phyloP scores from a whole-genome alignment of 805 yeast species.

The Metschnikowia peoriensis region DNA sequence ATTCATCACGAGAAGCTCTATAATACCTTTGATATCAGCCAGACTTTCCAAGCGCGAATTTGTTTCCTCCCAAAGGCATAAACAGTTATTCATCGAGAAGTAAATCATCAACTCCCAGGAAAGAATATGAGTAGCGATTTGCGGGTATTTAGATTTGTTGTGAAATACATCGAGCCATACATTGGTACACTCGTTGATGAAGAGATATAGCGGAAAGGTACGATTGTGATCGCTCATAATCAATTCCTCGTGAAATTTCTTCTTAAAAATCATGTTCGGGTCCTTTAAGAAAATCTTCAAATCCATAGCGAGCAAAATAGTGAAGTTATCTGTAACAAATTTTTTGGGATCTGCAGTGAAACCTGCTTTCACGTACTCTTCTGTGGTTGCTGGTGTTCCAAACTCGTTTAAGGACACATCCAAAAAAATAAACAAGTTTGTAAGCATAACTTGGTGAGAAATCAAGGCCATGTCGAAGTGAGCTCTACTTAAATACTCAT shows the following conservation, averaged over 20 bases:
- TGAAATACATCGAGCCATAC: conserved; percentile 38
- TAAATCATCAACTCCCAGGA: conserved; percentile 56
- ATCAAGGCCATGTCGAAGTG: conserved; percentile 37
- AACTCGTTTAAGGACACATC: conserved; percentile 42
- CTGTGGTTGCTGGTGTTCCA: conserved; percentile 41
- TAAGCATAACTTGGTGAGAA: conserved; percentile 41
- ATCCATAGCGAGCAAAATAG: conserved; percentile 53
- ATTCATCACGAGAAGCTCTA: conserved; percentile 41
- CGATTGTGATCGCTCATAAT: conserved; percentile 54
- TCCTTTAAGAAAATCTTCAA: conserved; percentile 53
- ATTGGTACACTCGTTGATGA: conserved; percentile 33
- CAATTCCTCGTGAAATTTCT: conserved; percentile 60
- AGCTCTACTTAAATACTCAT: conserved; percentile 33
- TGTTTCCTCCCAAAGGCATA: conserved; percentile 65
- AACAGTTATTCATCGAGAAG: conserved; percentile 53
- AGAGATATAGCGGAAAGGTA: conserved; percentile 49
- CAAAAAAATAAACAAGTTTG: conserved; percentile 37
- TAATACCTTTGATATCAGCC: conserved; percentile 52
- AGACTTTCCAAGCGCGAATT: conserved; percentile 43
- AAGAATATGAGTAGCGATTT: conserved; percentile 40
- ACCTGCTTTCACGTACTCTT: conserved; percentile 47
- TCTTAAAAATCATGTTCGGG: conserved; percentile 59
- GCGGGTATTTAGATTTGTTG: conserved; percentile 31
- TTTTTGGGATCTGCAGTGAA: conserved; percentile 43
- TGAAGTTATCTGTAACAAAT: conserved; percentile 43